Evolutionary conservation across 2,329 filamentous ascomycete genomes (phyloP).

Genomic region (Trichophyton rubrum): DNA sequence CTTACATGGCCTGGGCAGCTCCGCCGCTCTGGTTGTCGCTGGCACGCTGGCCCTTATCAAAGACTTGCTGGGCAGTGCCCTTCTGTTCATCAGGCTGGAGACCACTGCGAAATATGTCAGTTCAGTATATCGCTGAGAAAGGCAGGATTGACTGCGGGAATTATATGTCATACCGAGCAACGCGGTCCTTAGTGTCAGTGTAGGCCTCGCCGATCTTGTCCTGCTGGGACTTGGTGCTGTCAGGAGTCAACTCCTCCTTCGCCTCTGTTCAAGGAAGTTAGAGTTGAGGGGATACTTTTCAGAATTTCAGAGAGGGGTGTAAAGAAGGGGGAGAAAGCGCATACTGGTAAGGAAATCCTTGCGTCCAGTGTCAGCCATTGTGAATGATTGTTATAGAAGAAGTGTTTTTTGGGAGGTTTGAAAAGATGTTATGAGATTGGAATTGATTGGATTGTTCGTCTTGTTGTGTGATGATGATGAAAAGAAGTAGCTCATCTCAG

Average conservation of each 20-base stretch:
- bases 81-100: conserved; percentile 43
- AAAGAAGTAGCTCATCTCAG: not conserved
- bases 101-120: conserved; percentile 23
- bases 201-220: conserved; percentile 46
- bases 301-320: not conserved
- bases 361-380: conserved; percentile 50
- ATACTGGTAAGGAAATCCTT: conserved; percentile 46
- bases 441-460: not conserved
- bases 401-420: not conserved
- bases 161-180: conserved; percentile 32
- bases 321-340: conserved; percentile 10
- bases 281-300: not conserved
- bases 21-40: conserved; percentile 34
- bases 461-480: not conserved
- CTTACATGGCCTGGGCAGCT: conserved; percentile 30
- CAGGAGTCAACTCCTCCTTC: conserved; percentile 45
- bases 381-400: conserved; percentile 17
- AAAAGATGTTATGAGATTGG: not conserved
- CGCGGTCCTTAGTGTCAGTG: conserved; percentile 45
- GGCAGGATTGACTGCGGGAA: too few species aligned
- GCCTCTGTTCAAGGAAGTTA: conserved; percentile 30
- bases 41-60: conserved; percentile 38
- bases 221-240: conserved; percentile 49
- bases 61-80: conserved; percentile 40
- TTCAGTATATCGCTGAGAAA: not conserved